phyloP scores from a whole-genome alignment of 441 rosid species.

The Pelargonium myrrhifolium region DNA sequence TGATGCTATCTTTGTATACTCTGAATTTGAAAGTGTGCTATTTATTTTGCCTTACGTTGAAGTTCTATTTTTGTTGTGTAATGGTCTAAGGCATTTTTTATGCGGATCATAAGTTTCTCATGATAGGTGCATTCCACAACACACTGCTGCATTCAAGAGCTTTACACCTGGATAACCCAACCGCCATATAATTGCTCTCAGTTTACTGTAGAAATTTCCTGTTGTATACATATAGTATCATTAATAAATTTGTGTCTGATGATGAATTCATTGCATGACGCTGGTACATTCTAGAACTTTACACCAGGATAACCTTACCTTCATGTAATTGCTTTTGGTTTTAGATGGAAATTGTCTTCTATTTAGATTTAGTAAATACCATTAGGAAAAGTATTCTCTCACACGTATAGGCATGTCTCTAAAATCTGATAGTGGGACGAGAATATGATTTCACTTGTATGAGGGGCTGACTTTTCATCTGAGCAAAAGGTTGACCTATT shows the following conservation, averaged over 20 bases:
- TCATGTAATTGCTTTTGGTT: too few species aligned
- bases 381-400: neutral
- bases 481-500: neutral
- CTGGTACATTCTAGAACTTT: too few species aligned
- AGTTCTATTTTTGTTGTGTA: neutral
- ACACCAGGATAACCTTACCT: too few species aligned
- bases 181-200: too few species aligned
- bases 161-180: too few species aligned
- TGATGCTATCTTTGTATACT: conserved; percentile 5
- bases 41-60: neutral
- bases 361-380: neutral
- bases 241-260: too few species aligned
- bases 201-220: too few species aligned
- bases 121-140: too few species aligned
- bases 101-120: too few species aligned
- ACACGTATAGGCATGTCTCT: neutral
- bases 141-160: too few species aligned
- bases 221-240: too few species aligned
- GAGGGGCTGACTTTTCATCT: neutral
- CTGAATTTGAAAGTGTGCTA: neutral
- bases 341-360: neutral
- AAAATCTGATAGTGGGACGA: neutral
- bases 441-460: neutral
- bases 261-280: too few species aligned
- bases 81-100: neutral